Conservation (phyloP, 139 green algal species). For the Ettlia oleoabundans region DNA sequence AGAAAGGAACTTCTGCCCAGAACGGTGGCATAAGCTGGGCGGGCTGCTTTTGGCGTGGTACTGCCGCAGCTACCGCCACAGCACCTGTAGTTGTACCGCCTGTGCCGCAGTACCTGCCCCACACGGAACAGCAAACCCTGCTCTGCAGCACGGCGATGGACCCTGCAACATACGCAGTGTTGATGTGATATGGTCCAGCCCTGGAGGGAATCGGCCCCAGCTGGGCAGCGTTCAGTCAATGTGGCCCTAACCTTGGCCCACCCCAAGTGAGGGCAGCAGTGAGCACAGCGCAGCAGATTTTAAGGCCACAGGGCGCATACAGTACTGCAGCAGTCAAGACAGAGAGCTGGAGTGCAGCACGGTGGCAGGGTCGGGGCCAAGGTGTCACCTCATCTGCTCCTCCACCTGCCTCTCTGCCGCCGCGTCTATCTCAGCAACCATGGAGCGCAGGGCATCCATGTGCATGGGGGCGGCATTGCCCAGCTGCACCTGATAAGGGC, state of each 20-base stretch:
- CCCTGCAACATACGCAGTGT: background rate
- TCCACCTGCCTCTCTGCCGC: background rate
- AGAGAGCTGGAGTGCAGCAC: background rate
- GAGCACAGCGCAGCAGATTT: too few relatives aligned
- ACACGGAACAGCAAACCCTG: slow-evolving; percentile 35
- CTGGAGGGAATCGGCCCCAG: background rate
- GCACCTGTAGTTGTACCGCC: slow-evolving; percentile 60
- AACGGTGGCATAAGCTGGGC: too few relatives aligned
- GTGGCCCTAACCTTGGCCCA: too few relatives aligned
- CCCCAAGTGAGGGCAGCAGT: too few relatives aligned
- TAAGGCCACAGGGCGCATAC: too few relatives aligned
- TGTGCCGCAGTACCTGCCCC: slow-evolving; percentile 52
- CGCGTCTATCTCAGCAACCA: background rate
- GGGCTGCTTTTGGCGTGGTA: too few relatives aligned
- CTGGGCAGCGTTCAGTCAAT: too few relatives aligned
- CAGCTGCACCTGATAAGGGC: slow-evolving; percentile 12
- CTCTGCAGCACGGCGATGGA: background rate
- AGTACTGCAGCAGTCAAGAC: background rate
- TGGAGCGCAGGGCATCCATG: background rate
- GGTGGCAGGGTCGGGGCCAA: background rate
- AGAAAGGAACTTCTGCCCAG: too few relatives aligned
- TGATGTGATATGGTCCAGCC: background rate
- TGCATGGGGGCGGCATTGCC: slow-evolving; percentile 6
- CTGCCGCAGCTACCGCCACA: too few relatives aligned
- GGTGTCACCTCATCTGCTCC: slow-evolving; percentile 2